Evolutionary conservation across 2,329 filamentous ascomycete species (phyloP).

Genomic region (Clarireedia sp.): DNA sequence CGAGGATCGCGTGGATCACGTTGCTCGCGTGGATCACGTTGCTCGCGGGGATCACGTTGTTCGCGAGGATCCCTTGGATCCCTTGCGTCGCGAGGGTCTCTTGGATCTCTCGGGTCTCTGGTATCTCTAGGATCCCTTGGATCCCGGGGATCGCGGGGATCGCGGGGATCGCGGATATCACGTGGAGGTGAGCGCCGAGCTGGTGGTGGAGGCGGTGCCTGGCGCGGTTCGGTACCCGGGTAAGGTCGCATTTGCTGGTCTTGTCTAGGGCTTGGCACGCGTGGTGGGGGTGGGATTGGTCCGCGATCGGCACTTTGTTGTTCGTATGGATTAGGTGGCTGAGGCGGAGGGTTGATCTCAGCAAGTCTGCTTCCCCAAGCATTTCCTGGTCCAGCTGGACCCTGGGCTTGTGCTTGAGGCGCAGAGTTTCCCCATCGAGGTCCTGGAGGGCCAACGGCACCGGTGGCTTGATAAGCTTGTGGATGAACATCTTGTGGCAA

Average conservation of each 20-base stretch:
- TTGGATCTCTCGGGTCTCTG: slow-evolving; percentile 31
- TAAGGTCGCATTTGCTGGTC: slow-evolving; percentile 63
- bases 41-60: background rate
- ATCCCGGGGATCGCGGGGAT: no score
- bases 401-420: slow-evolving; percentile 54
- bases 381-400: slow-evolving; percentile 32
- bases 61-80: slow-evolving; percentile 12
- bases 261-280: slow-evolving; percentile 60
- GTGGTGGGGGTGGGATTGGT: slow-evolving; percentile 58
- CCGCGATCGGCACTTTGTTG: slow-evolving; percentile 65
- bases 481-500: slow-evolving; percentile 94
- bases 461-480: slow-evolving; percentile 80
- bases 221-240: slow-evolving; percentile 52
- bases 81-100: background rate
- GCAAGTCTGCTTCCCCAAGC: slow-evolving; percentile 61
- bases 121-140: background rate
- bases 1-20: background rate
- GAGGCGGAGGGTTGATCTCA: slow-evolving; percentile 68
- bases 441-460: slow-evolving; percentile 73
- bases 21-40: background rate
- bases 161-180: background rate
- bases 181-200: slow-evolving; percentile 45
- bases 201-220: slow-evolving; percentile 39
- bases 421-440: slow-evolving; percentile 82
- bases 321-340: slow-evolving; percentile 76